Conservation (phyloP, 345 rosid species). For the Bruguiera sexangula region DNA sequence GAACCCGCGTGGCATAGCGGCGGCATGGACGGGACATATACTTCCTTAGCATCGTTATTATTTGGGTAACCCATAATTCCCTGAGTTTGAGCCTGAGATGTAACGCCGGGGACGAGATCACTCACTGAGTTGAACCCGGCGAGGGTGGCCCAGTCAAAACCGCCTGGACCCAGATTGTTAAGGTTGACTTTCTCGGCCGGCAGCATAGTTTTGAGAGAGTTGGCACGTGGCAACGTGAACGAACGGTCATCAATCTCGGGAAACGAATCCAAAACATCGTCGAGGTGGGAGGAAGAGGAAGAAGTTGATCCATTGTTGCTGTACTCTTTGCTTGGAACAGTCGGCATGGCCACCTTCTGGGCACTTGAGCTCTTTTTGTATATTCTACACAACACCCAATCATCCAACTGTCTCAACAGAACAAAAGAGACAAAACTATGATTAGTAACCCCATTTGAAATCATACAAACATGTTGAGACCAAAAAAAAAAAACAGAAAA, state of each 20-base stretch:
- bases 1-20: constrained; percentile 25
- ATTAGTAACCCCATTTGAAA: too few relatives aligned
- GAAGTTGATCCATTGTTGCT: constrained; percentile 59
- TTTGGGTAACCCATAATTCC: constrained; percentile 29
- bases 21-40: constrained; percentile 34
- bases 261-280: constrained; percentile 67
- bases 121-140: constrained; percentile 49
- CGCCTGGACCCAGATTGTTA: constrained; percentile 36
- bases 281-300: constrained; percentile 72
- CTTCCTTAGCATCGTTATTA: constrained; percentile 19
- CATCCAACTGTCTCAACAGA: constrained; percentile 59
- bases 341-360: constrained; percentile 40
- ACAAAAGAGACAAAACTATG: neutral
- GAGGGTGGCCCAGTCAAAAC: constrained; percentile 78
- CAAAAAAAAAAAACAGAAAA: neutral
- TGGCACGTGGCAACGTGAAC: constrained; percentile 47
- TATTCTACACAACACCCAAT: constrained; percentile 93
- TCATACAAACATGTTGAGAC: neutral
- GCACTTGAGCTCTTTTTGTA: constrained; percentile 72
- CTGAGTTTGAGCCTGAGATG: constrained; percentile 30
- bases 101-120: constrained; percentile 35
- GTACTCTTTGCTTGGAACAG: constrained; percentile 52
- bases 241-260: constrained; percentile 55
- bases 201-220: constrained; percentile 44
- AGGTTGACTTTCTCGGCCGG: constrained; percentile 44